Evolutionary conservation across 352 stramenopile species (phyloP).

Genomic region (Pythium rhizo-oryzae): DNA sequence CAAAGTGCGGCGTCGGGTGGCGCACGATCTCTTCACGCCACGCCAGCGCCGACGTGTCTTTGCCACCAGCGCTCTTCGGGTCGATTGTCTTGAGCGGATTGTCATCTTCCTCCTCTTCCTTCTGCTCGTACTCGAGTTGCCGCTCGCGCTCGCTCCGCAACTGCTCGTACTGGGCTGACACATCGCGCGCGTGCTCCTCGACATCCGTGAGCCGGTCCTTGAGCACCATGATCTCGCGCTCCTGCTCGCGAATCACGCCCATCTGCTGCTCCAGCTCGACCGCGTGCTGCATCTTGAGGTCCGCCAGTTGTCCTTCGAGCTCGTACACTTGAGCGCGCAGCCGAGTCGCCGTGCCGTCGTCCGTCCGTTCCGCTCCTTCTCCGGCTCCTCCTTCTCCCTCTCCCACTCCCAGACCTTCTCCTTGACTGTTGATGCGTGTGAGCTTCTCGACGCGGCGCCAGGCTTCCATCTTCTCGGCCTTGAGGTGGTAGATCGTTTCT

Average conservation of each 20-base stretch:
- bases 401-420: not conserved
- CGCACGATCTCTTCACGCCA: constrained; percentile 73
- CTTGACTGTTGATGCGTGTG: constrained; percentile 6
- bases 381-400: not conserved
- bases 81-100: not conserved
- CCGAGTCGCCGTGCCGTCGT: not conserved
- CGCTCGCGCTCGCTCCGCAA: not conserved
- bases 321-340: constrained; percentile 36
- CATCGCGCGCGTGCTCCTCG: constrained; percentile 19
- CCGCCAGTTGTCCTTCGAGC: constrained; percentile 43
- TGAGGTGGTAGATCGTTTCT: constrained; percentile 76
- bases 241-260: constrained; percentile 67
- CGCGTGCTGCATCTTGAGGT: constrained; percentile 35
- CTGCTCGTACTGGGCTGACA: constrained; percentile 4
- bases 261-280: constrained; percentile 56
- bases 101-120: constrained; percentile 6
- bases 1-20: constrained; percentile 74
- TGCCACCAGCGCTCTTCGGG: not conserved
- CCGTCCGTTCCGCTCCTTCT: not conserved
- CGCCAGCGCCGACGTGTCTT: not conserved
- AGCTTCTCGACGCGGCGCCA: constrained; percentile 62
- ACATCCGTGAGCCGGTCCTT: constrained; percentile 31
- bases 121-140: constrained; percentile 12
- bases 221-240: constrained; percentile 52
- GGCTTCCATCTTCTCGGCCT: constrained; percentile 67